A percentile compares a stretch with the other conserved stretches of the same genome.
phyloP scores from a whole-genome alignment of 192 early-diverging fungal genomes.

The Dimargaris cristalligena region DNA sequence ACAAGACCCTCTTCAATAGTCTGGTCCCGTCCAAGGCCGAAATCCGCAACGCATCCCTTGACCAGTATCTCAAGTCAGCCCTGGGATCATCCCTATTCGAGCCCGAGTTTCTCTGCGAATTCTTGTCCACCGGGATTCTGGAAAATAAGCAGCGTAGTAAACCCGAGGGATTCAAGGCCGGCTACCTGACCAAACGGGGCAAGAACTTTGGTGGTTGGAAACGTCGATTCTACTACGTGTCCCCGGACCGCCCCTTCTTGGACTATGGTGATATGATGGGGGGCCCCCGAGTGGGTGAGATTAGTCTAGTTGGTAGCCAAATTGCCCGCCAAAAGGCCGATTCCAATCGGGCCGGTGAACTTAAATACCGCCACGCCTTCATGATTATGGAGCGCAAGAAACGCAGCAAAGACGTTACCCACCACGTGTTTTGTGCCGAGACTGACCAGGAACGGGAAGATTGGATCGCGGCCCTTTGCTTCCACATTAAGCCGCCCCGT shows the following conservation, averaged over 20 bases:
- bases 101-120: conserved; percentile 47
- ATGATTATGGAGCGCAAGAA: conserved; percentile 64
- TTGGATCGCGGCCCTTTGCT: conserved; percentile 63
- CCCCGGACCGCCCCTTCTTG: conserved; percentile 40
- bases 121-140: conserved; percentile 52
- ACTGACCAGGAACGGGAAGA: conserved; percentile 80
- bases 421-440: conserved; percentile 76
- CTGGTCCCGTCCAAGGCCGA: conserved; percentile 74
- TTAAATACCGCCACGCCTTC: conserved; percentile 69
- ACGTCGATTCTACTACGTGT: conserved; percentile 61
- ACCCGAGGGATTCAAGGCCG: conserved; percentile 54
- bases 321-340: conserved; percentile 41
- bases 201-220: conserved; percentile 98
- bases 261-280: conserved; percentile 77
- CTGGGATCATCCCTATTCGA: conserved; percentile 40
- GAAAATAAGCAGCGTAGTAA: conserved; percentile 30
- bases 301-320: conserved; percentile 57
- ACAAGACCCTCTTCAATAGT: conserved; percentile 64
- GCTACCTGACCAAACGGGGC: conserved; percentile 78
- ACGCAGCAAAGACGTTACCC: conserved; percentile 35
- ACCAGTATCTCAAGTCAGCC: conserved; percentile 65
- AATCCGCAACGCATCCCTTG: conserved; percentile 69
- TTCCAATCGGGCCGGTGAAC: conserved; percentile 12
- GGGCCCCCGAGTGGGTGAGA: conserved; percentile 49
- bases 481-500: conserved; percentile 29